Percentiles rank a stretch among this genome's conserved stretches.
These are phyloP conservation scores for Aspergillus hiratsukae DNA, from an alignment of 2,329 filamentous ascomycete genomes.

Conservation along the genomic window DNA sequence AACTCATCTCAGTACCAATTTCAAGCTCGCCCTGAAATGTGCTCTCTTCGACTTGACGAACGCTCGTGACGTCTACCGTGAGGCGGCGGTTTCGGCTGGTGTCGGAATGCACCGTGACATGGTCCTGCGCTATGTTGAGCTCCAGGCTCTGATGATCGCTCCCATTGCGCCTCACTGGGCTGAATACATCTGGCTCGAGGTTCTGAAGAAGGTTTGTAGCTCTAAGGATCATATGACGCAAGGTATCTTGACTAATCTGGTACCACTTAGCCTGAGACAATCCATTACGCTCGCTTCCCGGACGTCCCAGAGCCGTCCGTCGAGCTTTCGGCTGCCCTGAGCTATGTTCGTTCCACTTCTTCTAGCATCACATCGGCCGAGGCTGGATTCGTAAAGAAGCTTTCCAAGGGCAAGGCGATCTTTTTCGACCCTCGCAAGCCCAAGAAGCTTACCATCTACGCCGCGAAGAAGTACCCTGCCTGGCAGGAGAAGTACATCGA, in stretches of 20 bases:
- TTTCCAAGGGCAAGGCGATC: slow-evolving; percentile 84
- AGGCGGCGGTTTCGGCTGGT: slow-evolving; percentile 69
- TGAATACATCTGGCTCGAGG: slow-evolving; percentile 90
- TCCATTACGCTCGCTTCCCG: slow-evolving; percentile 78
- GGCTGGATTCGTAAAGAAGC: slow-evolving; percentile 69
- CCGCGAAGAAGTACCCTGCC: slow-evolving; percentile 71
- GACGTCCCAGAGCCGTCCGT: slow-evolving; percentile 61
- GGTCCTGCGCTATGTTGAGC: slow-evolving; percentile 73
- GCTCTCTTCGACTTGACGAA: slow-evolving; percentile 87
- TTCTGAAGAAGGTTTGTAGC: slow-evolving; percentile 61
- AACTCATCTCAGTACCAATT: slow-evolving; percentile 56
- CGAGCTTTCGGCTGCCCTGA: slow-evolving; percentile 68
- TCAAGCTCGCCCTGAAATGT: slow-evolving; percentile 80
- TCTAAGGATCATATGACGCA: not conserved
- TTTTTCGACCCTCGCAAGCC: slow-evolving; percentile 85
- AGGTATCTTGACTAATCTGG: not conserved
- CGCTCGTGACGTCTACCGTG: slow-evolving; percentile 85
- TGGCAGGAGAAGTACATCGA: slow-evolving; percentile 94
- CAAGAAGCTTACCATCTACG: slow-evolving; percentile 86
- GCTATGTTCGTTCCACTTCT: slow-evolving; percentile 71
- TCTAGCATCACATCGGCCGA: slow-evolving; percentile 84
- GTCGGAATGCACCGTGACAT: slow-evolving; percentile 84
- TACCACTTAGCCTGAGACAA: slow-evolving; percentile 53
- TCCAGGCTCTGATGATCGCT: slow-evolving; percentile 76
- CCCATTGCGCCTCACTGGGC: slow-evolving; percentile 90